phyloP scores from a whole-genome alignment of 108 stramenopile species.

The Skeletonema potamos region DNA sequence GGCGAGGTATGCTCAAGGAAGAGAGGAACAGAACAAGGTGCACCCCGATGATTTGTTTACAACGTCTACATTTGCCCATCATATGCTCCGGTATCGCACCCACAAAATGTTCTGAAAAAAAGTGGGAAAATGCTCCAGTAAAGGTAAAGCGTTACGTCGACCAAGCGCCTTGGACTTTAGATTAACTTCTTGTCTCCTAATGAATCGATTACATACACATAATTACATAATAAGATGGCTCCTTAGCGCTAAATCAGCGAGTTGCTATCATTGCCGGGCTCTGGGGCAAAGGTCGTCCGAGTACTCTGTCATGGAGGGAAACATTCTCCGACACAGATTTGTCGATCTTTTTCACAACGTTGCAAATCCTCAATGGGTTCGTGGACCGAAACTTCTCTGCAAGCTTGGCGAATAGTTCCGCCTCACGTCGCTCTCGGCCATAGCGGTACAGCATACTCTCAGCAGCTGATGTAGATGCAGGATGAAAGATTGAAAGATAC shows the following conservation, averaged over 20 bases:
- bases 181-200: not conserved
- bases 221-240: not conserved
- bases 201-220: not conserved
- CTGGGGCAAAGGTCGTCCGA: not conserved
- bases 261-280: not conserved
- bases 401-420: conserved; percentile 8
- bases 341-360: not conserved
- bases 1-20: too few relatives aligned
- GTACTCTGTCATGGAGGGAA: not conserved
- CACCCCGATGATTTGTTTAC: too few relatives aligned
- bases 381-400: conserved; percentile 7
- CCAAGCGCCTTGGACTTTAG: too few relatives aligned
- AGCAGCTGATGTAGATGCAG: not conserved
- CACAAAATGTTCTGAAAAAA: too few relatives aligned
- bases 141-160: too few relatives aligned
- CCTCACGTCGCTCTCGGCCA: not conserved
- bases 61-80: too few relatives aligned
- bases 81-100: too few relatives aligned
- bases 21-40: too few relatives aligned
- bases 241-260: not conserved
- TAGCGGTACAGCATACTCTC: conserved; percentile 8
- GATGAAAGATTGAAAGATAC: conserved; percentile 20
- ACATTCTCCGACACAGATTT: not conserved
- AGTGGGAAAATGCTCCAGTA: too few relatives aligned
- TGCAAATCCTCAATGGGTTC: conserved; percentile 8